Base-by-base conservation (phyloP, 371 early-diverging fungal genomes). In the Mortierella sp. region DNA sequence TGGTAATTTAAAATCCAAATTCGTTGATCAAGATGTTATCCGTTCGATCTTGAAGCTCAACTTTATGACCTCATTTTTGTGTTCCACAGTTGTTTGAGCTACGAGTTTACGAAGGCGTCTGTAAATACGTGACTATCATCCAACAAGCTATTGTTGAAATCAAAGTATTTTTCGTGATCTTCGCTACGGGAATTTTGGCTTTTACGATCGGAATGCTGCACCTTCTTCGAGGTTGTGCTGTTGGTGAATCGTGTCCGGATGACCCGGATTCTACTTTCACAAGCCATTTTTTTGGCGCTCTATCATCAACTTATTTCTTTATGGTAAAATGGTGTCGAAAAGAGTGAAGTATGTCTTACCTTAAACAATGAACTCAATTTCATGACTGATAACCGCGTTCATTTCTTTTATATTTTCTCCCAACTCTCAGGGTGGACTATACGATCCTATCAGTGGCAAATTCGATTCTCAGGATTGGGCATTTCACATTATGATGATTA, bases 351-450 rank as follows among this genome's bases (percentile, higher is more conserved):
- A n/a, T n/a, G n/a, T n/a, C n/a, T n/a, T n/a, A n/a, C n/a, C n/a
- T n/a, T 35, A 35, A 55, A 24, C 22, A 6, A n/a, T 37, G 20
- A n/a, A n/a, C n/a, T n/a, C n/a, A n/a, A 0, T 26, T 52, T 37
- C 16, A 39, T 12, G n/a, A 6, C 16, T n/a, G n/a, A n/a, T 8
- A 22, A 18, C 10, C 30, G 14, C 26, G 32, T 14, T 62, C n/a
- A n/a, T 57, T 54, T 55, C 14, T 49, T 35, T n/a, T 37, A 28
- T 62, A 30, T 10, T n/a, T n/a, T n/a, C n/a, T n/a, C n/a, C n/a
- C n/a, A n/a, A n/a, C n/a, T n/a, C n/a, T 49, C 63, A 79, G 75
- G 80, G 80, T 30, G 75, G 80, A 20, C 24, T 59, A 40, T 79
- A 74, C 45, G 80, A 80, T 40, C 60, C 75, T 22, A 51, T 80